Percentiles rank a stretch among this genome's conserved stretches.
These are phyloP conservation scores for Globisporangium rhizosaccharum DNA, from an alignment of 352 stramenopile genomes.

Conservation along the genomic window DNA sequence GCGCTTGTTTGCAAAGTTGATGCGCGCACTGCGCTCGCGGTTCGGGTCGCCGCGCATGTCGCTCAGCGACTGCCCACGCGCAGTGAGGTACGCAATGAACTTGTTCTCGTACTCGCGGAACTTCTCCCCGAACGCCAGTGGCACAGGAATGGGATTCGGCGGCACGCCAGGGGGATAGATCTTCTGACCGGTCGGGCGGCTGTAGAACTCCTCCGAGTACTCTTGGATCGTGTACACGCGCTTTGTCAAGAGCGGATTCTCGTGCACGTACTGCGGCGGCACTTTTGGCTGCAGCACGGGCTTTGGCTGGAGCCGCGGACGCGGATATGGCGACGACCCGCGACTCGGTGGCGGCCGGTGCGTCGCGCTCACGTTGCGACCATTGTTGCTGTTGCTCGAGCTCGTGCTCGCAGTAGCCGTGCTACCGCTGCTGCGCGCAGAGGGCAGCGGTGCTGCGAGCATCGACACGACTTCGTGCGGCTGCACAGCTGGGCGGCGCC, in stretches of 20 bases:
- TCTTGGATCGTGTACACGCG: slow-evolving; percentile 4
- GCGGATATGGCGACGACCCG: too few species aligned
- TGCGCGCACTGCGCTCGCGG: slow-evolving; percentile 14
- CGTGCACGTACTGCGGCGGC: neutral
- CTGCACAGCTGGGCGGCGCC: slow-evolving; percentile 7
- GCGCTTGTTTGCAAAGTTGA: slow-evolving; percentile 14
- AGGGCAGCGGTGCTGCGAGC: neutral
- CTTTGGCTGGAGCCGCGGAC: too few species aligned
- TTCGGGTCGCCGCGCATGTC: slow-evolving; percentile 4
- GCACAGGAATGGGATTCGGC: slow-evolving; percentile 13
- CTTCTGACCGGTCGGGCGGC: neutral
- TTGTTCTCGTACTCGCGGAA: slow-evolving; percentile 15
- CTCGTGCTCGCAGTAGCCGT: neutral
- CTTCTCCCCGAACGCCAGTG: slow-evolving; percentile 10
- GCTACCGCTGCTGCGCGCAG: too few species aligned
- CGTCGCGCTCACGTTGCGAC: too few species aligned
- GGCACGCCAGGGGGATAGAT: neutral
- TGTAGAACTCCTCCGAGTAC: slow-evolving; percentile 4
- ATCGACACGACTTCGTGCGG: slow-evolving; percentile 3
- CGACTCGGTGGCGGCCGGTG: too few species aligned
- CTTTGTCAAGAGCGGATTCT: slow-evolving; percentile 1
- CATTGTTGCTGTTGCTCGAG: neutral
- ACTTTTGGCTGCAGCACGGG: too few species aligned
- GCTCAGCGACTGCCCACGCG: neutral
- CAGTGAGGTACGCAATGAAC: slow-evolving; percentile 13